Evolutionary conservation across 2,329 filamentous ascomycete genomes (phyloP).

Genomic region (Alternaria gaisen): DNA sequence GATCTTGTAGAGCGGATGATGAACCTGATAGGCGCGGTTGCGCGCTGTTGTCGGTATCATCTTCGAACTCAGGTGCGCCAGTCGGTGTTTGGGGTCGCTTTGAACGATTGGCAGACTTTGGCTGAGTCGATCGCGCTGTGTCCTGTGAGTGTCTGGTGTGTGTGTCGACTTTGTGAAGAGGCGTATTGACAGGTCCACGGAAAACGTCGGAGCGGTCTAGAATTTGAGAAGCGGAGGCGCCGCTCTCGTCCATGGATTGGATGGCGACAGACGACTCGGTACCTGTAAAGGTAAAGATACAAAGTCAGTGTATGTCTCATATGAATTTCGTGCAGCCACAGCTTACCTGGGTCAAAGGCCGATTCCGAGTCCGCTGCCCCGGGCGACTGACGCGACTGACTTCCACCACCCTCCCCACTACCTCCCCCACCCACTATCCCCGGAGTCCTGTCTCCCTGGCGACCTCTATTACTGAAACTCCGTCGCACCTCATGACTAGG

Average conservation of each 20-base stretch:
- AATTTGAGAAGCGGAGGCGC: slow-evolving; percentile 89
- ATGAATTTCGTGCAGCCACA: too few species aligned
- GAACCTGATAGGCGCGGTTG: slow-evolving; percentile 51
- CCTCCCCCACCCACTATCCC: slow-evolving; percentile 8
- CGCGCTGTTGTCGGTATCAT: slow-evolving; percentile 39
- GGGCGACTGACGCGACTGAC: slow-evolving; percentile 43
- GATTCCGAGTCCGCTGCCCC: slow-evolving; percentile 74
- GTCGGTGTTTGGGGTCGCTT: slow-evolving; percentile 21
- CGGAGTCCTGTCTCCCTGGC: slow-evolving; percentile 59
- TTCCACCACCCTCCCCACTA: too few species aligned
- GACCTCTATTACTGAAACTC: slow-evolving; percentile 69
- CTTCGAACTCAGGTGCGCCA: slow-evolving; percentile 30
- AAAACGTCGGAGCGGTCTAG: slow-evolving; percentile 88
- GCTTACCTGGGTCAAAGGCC: slow-evolving; percentile 69
- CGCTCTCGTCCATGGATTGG: slow-evolving; percentile 70
- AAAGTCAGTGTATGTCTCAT: too few species aligned
- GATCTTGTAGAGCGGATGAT: slow-evolving; percentile 65
- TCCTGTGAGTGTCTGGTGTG: slow-evolving; percentile 48
- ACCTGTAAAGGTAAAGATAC: slow-evolving; percentile 31
- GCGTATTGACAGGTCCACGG: slow-evolving; percentile 69
- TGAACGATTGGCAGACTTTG: slow-evolving; percentile 23
- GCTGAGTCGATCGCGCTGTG: slow-evolving; percentile 45
- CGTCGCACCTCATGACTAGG: slow-evolving; percentile 54
- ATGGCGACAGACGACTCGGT: slow-evolving; percentile 75
- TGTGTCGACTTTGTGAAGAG: slow-evolving; percentile 33